These are phyloP conservation scores for Boletellus dicymbophilus DNA, from an alignment of 1,284 basidiomycete genomes.

Conservation along the genomic window DNA sequence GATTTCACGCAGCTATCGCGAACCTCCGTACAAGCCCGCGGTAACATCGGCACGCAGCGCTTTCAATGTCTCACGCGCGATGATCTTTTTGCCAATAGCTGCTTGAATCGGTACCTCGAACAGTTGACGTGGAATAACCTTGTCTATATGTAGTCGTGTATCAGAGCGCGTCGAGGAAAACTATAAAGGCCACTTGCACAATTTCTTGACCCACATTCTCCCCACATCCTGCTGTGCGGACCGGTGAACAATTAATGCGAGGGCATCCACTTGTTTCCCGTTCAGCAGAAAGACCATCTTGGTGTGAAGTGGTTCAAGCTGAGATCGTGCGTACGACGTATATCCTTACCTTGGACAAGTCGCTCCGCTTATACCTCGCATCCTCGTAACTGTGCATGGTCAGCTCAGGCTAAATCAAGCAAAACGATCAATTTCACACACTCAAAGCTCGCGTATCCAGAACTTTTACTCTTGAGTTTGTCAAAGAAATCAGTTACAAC, in stretches of 20 bases:
- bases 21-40: slow-evolving; percentile 90
- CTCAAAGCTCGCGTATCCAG: slow-evolving; percentile 94
- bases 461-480: slow-evolving; percentile 86
- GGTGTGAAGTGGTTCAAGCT: slow-evolving; percentile 1
- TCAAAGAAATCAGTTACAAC: slow-evolving; percentile 96
- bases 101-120: slow-evolving; percentile 96
- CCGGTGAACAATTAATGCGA: slow-evolving; percentile 87
- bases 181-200: slow-evolving; percentile 56
- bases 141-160: slow-evolving; percentile 50
- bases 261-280: slow-evolving; percentile 84
- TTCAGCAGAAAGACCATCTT: slow-evolving; percentile 92
- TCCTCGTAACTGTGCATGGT: slow-evolving; percentile 77
- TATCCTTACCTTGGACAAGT: slow-evolving; percentile 73
- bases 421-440: slow-evolving; percentile 39
- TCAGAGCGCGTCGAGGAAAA: background rate
- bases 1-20: slow-evolving; percentile 12
- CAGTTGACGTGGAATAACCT: slow-evolving; percentile 89
- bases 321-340: background rate
- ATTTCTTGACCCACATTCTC: slow-evolving; percentile 84
- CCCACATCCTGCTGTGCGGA: slow-evolving; percentile 74
- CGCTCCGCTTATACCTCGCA: slow-evolving; percentile 79
- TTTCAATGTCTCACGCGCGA: slow-evolving; percentile 88
- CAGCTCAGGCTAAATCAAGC: slow-evolving; percentile 2
- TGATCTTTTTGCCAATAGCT: slow-evolving; percentile 81
- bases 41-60: slow-evolving; percentile 94